Conservation (phyloP, 441 rosid genomes). For the Croton laevigatus region DNA sequence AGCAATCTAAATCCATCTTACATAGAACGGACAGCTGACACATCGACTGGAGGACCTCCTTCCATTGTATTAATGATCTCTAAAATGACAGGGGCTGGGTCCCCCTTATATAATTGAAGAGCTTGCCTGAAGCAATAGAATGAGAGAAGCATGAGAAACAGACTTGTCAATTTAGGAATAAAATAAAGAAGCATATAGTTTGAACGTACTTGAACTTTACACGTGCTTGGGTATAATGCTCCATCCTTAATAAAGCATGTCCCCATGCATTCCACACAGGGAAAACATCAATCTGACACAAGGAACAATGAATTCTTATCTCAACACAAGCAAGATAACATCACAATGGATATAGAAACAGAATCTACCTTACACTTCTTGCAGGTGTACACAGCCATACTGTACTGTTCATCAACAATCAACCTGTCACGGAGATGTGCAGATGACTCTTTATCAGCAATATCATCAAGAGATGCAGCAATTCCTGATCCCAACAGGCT, state of each 20-base stretch:
- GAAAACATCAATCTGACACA: constrained; percentile 82
- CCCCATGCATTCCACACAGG: constrained; percentile 99
- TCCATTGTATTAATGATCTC: constrained; percentile 95
- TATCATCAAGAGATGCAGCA: constrained; percentile 94
- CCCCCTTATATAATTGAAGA: constrained; percentile 78
- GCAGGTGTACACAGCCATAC: constrained; percentile 99
- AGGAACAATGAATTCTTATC: constrained; percentile 18
- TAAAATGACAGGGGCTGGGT: constrained; percentile 61
- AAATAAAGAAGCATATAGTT: constrained; percentile 6
- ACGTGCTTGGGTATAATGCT: constrained; percentile 92
- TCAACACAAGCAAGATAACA: constrained; percentile 20
- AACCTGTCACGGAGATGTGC: constrained; percentile 80
- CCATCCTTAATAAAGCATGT: constrained; percentile 94
- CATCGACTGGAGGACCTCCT: constrained; percentile 98
- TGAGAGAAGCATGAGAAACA: constrained; percentile 19
- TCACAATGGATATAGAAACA: constrained; percentile 21
- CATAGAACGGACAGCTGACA: constrained; percentile 91
- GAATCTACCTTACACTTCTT: constrained; percentile 92
- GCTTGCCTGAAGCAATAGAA: constrained; percentile 77
- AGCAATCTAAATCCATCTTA: constrained; percentile 40
- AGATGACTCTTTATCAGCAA: constrained; percentile 89
- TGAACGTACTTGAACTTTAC: constrained; percentile 87
- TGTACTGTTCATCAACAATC: constrained; percentile 87
- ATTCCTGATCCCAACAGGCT: constrained; percentile 98
- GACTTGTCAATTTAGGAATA: neutral